Evolutionary conservation across 768 basidiomycete species (phyloP).

Genomic region (Grammothele lineata): DNA sequence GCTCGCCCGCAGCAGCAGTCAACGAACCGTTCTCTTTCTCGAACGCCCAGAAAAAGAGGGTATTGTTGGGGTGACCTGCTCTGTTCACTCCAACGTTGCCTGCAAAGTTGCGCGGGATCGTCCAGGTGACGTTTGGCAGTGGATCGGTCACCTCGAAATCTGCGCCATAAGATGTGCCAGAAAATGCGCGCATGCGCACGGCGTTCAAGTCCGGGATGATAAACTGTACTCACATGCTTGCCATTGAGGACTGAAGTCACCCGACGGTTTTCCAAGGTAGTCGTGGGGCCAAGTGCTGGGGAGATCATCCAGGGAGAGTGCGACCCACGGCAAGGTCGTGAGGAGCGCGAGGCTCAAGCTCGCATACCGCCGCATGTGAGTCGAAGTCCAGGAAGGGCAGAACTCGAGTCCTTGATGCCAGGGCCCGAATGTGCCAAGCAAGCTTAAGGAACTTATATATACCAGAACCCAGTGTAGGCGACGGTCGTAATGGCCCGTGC

Average conservation of each 20-base stretch:
- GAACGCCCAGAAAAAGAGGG: constrained; percentile 38
- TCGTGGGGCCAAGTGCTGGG: constrained; percentile 31
- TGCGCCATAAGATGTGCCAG: constrained; percentile 2
- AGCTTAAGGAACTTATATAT: too few species aligned
- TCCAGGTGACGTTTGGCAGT: constrained; percentile 31
- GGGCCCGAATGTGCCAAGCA: too few species aligned
- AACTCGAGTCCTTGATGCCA: too few species aligned
- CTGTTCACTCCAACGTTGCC: constrained; percentile 32
- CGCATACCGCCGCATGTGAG: too few species aligned
- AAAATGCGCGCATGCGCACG: too few species aligned
- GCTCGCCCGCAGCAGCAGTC: constrained; percentile 21
- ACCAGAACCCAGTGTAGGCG: too few species aligned
- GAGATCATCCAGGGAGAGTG: too few species aligned
- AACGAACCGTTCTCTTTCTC: constrained; percentile 35
- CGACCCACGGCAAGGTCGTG: too few species aligned
- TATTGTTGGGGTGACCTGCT: constrained; percentile 31
- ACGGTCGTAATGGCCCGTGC: too few species aligned
- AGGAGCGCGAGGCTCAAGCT: too few species aligned
- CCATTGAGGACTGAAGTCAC: constrained; percentile 28
- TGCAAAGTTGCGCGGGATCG: constrained; percentile 30
- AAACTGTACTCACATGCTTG: constrained; percentile 26
- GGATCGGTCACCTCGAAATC: constrained; percentile 32
- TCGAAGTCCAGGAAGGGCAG: too few species aligned
- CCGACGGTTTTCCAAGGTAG: constrained; percentile 38
- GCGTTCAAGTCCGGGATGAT: too few species aligned